Conservation (phyloP, 225 moss, liverwort and hornwort species). For the Physcomitrium patens region DNA sequence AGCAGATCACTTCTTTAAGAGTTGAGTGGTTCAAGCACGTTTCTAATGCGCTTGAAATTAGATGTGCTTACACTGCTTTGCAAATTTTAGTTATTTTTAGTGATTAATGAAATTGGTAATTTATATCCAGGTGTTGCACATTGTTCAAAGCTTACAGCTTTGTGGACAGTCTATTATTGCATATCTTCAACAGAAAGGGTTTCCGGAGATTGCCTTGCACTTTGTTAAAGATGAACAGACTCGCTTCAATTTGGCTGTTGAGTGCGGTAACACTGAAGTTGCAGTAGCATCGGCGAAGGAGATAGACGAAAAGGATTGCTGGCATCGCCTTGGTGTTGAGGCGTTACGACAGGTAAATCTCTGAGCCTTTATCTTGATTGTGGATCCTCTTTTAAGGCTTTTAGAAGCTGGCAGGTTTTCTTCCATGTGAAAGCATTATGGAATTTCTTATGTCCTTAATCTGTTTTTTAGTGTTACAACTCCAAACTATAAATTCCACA, state of each 20-base stretch:
- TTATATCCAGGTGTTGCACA: slow-evolving; percentile 71
- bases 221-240: slow-evolving; percentile 99
- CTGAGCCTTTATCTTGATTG: not conserved
- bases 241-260: slow-evolving; percentile 93
- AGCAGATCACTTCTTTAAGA: not conserved
- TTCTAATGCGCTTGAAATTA: not conserved
- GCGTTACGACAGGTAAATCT: slow-evolving; percentile 77
- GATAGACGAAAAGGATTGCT: slow-evolving; percentile 96
- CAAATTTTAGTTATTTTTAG: not conserved
- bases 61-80: not conserved
- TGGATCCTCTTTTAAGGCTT: slow-evolving; percentile 3
- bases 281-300: slow-evolving; percentile 99
- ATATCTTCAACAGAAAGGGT: slow-evolving; percentile 97
- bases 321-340: slow-evolving; percentile 97
- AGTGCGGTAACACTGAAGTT: slow-evolving; percentile 98
- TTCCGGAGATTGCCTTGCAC: slow-evolving; percentile 95
- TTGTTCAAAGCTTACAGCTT: slow-evolving; percentile 94
- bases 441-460: slow-evolving; percentile 1
- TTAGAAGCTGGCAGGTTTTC: not conserved
- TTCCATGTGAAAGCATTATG: not conserved
- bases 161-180: slow-evolving; percentile 99
- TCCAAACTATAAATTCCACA: no score
- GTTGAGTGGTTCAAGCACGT: not conserved
- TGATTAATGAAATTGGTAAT: slow-evolving; percentile 13
- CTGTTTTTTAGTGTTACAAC: slow-evolving; percentile 1